These are phyloP conservation scores for Dioscorea cayenensis DNA, from an alignment of 116 monocot species.

Conservation along the genomic window DNA sequence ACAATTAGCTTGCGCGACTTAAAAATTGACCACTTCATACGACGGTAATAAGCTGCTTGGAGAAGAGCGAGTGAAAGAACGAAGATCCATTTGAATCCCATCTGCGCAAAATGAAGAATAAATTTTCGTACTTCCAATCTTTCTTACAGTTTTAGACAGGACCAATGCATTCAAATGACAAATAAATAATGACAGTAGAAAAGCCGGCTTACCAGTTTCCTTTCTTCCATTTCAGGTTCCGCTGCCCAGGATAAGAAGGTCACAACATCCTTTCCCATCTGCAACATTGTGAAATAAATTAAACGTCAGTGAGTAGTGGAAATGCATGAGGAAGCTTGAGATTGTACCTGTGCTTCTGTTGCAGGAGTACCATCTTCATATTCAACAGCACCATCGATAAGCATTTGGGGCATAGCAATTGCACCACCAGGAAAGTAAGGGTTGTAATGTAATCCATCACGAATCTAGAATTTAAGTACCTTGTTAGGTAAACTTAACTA, in stretches of 20 bases:
- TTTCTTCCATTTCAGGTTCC: conserved; percentile 98
- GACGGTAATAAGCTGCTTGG: conserved; percentile 79
- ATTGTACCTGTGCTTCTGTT: conserved; percentile 79
- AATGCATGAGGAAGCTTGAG: not conserved
- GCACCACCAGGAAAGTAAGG: conserved; percentile 96
- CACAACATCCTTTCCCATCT: conserved; percentile 99
- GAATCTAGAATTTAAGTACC: conserved; percentile 20
- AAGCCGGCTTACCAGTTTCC: conserved; percentile 62
- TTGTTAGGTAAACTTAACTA: not conserved
- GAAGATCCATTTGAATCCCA: conserved; percentile 99
- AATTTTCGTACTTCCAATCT: not conserved
- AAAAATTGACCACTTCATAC: conserved; percentile 66
- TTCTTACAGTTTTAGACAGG: not conserved
- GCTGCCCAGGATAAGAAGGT: conserved; percentile 94
- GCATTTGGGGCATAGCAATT: conserved; percentile 96
- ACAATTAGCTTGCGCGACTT: conserved; percentile 79
- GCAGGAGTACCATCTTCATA: conserved; percentile 95
- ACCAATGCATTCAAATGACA: not conserved
- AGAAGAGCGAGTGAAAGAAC: conserved; percentile 85
- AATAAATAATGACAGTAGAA: not conserved
- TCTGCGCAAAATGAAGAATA: conserved; percentile 28
- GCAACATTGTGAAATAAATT: conserved; percentile 8
- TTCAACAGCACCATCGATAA: conserved; percentile 83
- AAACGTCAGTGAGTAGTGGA: not conserved
- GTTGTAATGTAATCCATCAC: conserved; percentile 79